Evolutionary conservation across 148 eudicot species (phyloP).

Genomic region (Simmondsia chinensis): DNA sequence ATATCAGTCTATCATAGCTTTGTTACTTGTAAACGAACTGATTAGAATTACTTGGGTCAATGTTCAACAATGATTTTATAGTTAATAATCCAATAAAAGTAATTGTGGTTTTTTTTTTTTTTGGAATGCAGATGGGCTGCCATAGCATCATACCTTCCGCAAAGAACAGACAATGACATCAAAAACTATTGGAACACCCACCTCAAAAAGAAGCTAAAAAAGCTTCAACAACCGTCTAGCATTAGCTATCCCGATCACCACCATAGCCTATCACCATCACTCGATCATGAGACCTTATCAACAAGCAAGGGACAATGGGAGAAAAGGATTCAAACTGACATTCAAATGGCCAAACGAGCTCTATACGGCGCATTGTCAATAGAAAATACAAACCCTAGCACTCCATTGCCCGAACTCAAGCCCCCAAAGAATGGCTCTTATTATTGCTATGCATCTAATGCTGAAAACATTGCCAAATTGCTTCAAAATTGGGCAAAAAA

Average conservation of each 20-base stretch:
- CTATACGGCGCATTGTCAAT: conserved; percentile 51
- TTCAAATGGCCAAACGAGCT: conserved; percentile 73
- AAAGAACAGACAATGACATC: conserved; percentile 23
- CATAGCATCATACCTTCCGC: conserved; percentile 25
- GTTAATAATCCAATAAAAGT: no score
- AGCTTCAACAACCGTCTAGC: not conserved
- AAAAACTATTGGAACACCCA: conserved; percentile 28
- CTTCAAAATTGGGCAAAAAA: conserved; percentile 31
- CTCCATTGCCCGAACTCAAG: conserved; percentile 10
- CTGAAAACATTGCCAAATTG: conserved; percentile 44
- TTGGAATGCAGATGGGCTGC: conserved; percentile 22
- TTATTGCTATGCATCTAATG: conserved; percentile 33
- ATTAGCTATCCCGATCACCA: no score
- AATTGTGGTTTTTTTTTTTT: no score
- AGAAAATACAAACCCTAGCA: conserved; percentile 3
- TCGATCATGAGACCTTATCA: conserved; percentile 20
- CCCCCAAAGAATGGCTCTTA: conserved; percentile 1
- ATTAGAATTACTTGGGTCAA: no score
- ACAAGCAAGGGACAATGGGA: conserved; percentile 75
- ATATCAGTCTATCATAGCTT: no score
- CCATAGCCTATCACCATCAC: no score
- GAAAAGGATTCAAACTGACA: conserved; percentile 64
- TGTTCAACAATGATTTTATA: no score
- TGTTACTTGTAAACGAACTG: no score
- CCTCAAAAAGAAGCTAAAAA: conserved; percentile 18